Evolutionary conservation across 192 early-diverging fungal genomes (phyloP), one percentile per base, ranked within the genome.

Genomic region (Backusella morwellensis): DNA sequence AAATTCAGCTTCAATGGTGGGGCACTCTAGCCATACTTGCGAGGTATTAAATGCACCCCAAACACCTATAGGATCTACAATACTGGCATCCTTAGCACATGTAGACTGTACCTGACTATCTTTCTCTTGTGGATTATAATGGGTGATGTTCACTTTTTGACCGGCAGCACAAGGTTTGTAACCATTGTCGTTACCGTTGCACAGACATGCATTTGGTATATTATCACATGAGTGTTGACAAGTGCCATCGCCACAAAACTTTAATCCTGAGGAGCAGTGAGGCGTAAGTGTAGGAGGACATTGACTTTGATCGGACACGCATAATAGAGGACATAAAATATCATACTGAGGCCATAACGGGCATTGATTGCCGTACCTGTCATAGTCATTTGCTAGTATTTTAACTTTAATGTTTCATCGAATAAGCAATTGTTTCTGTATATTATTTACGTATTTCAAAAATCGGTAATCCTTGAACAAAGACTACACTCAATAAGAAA

Each of bases 241-340:
- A 32, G 80, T 75, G 67, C 88, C 90, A 68, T 91, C 90, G 42
- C 75, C 75, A 78, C 90, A 91, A 52, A 87, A 85, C 71, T 82
- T 76, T 70, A 82, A 75, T 29, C 80, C 79, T 2, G 76, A 0
- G 8, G 73, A 47, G 68, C 88, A 91, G 1, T 41, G 63, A 12
- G 86, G 79, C 23, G 77, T 59, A 26, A 91, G 36, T 3, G 77
- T 73, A 2, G 77, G 47, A 8, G 90, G 88, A 66, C 90, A 90
- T 72, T 85, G 79, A 35, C 66, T 56, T 34, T 78, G 67, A 59
- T 82, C 54, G 17, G 76, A 81, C 21, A 90, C 90, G 52, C 90
- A 91, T 12, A 91, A 74, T 1, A 81, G 26, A 0, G 90, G 90
- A 59, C 90, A 91, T 0, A 14, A 34, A 12, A 90, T 63, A 21